phyloP scores from a whole-genome alignment of 2,329 filamentous ascomycete species.

The Talaromyces sp. region DNA sequence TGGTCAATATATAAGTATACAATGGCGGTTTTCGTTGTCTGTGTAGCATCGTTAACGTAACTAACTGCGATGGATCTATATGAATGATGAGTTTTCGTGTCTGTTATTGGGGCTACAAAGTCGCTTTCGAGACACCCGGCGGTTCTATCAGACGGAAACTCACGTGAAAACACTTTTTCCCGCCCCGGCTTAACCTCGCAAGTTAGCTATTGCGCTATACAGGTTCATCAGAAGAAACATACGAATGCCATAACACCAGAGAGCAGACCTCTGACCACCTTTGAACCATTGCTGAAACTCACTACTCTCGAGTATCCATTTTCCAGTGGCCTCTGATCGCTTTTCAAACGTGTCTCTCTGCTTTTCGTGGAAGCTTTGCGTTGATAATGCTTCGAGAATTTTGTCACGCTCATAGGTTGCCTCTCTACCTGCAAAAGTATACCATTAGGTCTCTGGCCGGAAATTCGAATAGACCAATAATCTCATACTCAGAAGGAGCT shows the following conservation, averaged over 20 bases:
- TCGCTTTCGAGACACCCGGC: not conserved
- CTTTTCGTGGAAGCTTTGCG: not conserved
- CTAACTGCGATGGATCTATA: not conserved
- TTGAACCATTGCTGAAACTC: slow-evolving; percentile 2
- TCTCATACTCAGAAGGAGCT: not conserved
- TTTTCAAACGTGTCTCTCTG: slow-evolving; percentile 10
- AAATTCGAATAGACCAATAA: not conserved
- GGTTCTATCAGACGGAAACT: not conserved
- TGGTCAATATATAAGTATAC: slow-evolving; percentile 2
- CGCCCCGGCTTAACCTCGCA: not conserved
- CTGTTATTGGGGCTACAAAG: not conserved
- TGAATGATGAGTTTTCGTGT: not conserved
- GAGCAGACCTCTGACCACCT: not conserved
- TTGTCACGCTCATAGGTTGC: not conserved
- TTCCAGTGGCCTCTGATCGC: not conserved
- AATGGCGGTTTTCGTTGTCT: not conserved
- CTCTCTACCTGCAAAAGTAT: not conserved
- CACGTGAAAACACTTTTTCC: slow-evolving; percentile 10
- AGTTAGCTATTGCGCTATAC: not conserved
- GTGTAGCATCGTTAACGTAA: not conserved
- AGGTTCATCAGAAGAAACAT: not conserved
- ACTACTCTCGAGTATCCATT: not conserved
- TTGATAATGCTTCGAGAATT: not conserved
- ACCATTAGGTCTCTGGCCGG: not conserved
- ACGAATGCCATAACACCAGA: slow-evolving; percentile 7